Percentiles rank a stretch among this genome's conserved stretches.
phyloP scores from a whole-genome alignment of 768 basidiomycete genomes.

The Lactarius evosmus region DNA sequence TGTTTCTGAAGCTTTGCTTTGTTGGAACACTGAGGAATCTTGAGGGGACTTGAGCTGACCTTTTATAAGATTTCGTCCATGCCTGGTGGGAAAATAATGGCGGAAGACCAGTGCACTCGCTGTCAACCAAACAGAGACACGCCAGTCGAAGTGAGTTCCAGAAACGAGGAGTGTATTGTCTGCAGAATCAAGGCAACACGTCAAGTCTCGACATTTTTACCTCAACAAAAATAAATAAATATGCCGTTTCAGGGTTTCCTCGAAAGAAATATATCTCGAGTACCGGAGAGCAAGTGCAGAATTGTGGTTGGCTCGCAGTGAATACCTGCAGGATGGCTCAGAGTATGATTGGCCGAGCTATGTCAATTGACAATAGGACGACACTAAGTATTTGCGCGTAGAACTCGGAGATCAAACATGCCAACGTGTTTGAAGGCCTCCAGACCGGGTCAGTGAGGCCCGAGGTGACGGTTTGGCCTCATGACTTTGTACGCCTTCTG shows the following conservation, averaged over 20 bases:
- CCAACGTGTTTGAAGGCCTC: neutral
- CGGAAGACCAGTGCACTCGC: neutral
- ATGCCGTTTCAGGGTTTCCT: neutral
- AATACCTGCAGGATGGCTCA: neutral
- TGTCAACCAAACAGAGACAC: neutral
- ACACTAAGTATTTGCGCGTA: neutral
- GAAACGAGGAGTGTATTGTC: neutral
- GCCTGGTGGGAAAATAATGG: neutral
- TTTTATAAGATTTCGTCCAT: neutral
- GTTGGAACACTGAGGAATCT: neutral
- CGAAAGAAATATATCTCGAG: neutral
- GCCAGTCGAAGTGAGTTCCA: too few relatives aligned
- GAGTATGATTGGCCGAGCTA: neutral
- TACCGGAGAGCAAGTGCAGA: neutral
- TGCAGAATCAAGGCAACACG: neutral
- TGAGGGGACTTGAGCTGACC: neutral
- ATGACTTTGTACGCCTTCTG: neutral
- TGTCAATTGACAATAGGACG: neutral
- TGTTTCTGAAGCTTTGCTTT: slow-evolving; percentile 1
- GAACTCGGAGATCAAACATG: neutral
- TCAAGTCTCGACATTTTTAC: neutral
- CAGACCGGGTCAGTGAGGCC: neutral
- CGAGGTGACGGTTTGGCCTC: neutral
- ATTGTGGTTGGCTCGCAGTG: neutral
- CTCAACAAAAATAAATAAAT: neutral